A percentile compares a stretch with the other conserved stretches of the same genome.
These are phyloP conservation scores for Paraphaeosphaeria minitans DNA, from an alignment of 2,329 filamentous ascomycete genomes.

Conservation along the genomic window DNA sequence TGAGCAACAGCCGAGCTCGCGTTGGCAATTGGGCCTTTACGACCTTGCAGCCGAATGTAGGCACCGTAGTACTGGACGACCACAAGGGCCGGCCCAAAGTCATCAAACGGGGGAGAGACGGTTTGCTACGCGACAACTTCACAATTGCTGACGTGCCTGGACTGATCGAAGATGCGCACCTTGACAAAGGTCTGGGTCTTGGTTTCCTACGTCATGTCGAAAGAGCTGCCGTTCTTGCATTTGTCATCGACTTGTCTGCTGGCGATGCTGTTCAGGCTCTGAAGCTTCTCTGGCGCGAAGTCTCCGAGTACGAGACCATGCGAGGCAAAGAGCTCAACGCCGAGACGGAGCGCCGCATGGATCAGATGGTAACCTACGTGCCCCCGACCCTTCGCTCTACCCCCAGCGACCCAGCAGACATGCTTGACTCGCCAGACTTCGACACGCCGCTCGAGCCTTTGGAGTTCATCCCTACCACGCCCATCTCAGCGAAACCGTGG, in stretches of 20 bases:
- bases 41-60: conserved; percentile 91
- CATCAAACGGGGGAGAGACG: conserved; percentile 52
- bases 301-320: conserved; percentile 83
- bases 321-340: conserved; percentile 73
- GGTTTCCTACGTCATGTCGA: conserved; percentile 94
- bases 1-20: conserved; percentile 86
- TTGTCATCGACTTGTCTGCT: conserved; percentile 84
- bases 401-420: conserved; percentile 22
- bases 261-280: conserved; percentile 81
- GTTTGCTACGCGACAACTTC: conserved; percentile 73
- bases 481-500: conserved; percentile 94
- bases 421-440: conserved; percentile 31
- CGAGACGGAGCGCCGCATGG: conserved; percentile 63
- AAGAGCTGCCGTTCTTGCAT: conserved; percentile 88
- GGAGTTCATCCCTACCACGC: conserved; percentile 60
- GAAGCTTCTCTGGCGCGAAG: conserved; percentile 85
- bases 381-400: conserved; percentile 25
- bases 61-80: conserved; percentile 90
- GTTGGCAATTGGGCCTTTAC: conserved; percentile 97
- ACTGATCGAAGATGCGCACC: conserved; percentile 87
- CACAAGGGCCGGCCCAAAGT: conserved; percentile 74
- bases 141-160: conserved; percentile 96
- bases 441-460: conserved; percentile 42
- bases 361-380: conserved; percentile 63
- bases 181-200: conserved; percentile 88